Evolutionary conservation across 345 rosid species (phyloP), one percentile per base, ranked within the genome.

Genomic region (Punica granatum): DNA sequence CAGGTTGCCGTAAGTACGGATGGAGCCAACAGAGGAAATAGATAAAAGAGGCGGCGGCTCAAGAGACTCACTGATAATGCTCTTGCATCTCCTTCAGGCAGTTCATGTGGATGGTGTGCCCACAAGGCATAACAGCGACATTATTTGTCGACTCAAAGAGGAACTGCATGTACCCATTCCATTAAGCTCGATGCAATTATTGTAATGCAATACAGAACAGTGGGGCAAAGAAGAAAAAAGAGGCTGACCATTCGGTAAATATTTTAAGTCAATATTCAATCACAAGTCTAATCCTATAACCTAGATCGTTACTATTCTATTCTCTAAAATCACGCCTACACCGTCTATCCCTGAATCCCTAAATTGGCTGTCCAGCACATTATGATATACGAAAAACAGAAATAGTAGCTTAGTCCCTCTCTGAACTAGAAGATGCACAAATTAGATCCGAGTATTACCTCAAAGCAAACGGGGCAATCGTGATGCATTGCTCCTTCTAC

Each of bases 401-500:
- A n/a, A n/a, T n/a, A n/a, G n/a, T n/a, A n/a, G n/a, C n/a, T n/a
- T n/a, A n/a, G n/a, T n/a, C n/a, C n/a, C n/a, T n/a, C n/a, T n/a
- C n/a, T n/a, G n/a, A n/a, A n/a, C n/a, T n/a, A 34, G 19, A 41
- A 21, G 16, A 46, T 28, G 34, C 28, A 0, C 1, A 3, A 53
- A 34, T 48, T 60, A 6, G n/a, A 34, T 53, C 14, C 1, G n/a
- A n/a, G 58, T 32, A 49, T 42, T 76, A 92, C 98, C 97, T 92
- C 98, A 61, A 87, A 92, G 71, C 98, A 92, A 64, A 92, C 87
- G 19, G 97, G 96, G 58, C 98, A 92, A 51, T 90, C 90, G 26
- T 88, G 98, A 74, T 90, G 98, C 98, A 92, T 90, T n/a, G 98
- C 98, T 62, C 97, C 89, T 74, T 92, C 98, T n/a, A 92, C 86